Conservation (phyloP, 495 filamentous ascomycete species). For the Wilcoxina mikolae region DNA sequence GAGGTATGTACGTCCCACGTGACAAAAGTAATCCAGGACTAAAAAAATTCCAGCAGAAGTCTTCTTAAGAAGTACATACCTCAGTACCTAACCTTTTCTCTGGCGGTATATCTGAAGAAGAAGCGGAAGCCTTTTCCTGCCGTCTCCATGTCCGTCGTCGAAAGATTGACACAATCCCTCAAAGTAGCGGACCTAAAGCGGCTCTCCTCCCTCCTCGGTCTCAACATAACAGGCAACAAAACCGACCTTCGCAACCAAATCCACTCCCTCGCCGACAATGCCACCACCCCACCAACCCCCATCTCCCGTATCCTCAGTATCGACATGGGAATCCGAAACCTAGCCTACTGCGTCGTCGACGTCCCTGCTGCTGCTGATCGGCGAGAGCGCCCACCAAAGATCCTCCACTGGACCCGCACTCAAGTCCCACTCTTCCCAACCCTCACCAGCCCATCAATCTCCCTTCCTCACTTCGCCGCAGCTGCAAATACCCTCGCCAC, state of each 20-base stretch:
- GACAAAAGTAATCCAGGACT: too few relatives aligned
- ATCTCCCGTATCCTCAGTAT: constrained; percentile 51
- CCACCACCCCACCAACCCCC: background rate
- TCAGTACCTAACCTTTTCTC: too few relatives aligned
- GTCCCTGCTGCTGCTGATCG: constrained; percentile 12
- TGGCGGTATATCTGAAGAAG: too few relatives aligned
- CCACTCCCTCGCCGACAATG: background rate
- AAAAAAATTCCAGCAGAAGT: too few relatives aligned
- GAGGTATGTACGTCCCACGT: too few relatives aligned
- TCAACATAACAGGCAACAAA: constrained; percentile 2
- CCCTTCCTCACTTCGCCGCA: background rate
- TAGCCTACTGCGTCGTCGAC: constrained; percentile 56
- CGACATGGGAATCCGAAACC: constrained; percentile 75
- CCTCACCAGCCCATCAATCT: background rate
- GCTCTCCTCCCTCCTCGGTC: background rate
- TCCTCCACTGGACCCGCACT: constrained; percentile 32
- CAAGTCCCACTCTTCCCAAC: background rate
- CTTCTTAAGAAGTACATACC: too few relatives aligned
- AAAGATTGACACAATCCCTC: background rate
- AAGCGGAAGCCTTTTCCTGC: too few relatives aligned
- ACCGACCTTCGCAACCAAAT: background rate
- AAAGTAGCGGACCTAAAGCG: background rate
- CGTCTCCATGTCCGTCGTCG: background rate
- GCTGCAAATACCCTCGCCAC: background rate
- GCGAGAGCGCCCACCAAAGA: constrained; percentile 14